Conservation (phyloP, 2,329 filamentous ascomycete genomes). For the Pezicula carpinea region DNA sequence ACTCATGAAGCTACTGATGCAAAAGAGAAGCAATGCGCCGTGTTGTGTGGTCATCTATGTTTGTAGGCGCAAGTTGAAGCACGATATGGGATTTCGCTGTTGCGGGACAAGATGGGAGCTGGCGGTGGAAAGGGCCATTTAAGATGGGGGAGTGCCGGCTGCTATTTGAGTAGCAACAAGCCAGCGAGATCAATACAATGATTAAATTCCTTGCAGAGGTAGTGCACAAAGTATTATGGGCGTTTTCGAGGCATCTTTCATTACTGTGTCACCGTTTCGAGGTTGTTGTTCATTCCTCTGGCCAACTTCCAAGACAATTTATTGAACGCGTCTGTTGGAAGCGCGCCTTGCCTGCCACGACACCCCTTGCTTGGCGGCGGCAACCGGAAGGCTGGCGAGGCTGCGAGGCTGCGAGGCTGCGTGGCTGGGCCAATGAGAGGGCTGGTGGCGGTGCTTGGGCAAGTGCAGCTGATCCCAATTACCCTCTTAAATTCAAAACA, state of each 20-base stretch:
- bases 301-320: not conserved
- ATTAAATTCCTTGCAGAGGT: conserved; percentile 1
- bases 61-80: not conserved
- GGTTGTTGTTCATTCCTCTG: conserved; percentile 2
- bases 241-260: not conserved
- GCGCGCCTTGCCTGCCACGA: too few relatives aligned
- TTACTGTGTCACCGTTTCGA: not conserved
- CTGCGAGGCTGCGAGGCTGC: not conserved
- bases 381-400: too few relatives aligned
- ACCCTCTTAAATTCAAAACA: too few relatives aligned
- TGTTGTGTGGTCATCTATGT: not conserved
- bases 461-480: not conserved
- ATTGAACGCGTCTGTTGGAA: not conserved
- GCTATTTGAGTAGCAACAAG: conserved; percentile 1
- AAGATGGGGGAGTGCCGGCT: not conserved
- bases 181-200: not conserved
- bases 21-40: not conserved
- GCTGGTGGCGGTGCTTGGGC: not conserved
- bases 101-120: not conserved
- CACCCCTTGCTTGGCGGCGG: too few relatives aligned
- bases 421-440: not conserved
- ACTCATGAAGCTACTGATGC: not conserved
- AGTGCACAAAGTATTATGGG: not conserved
- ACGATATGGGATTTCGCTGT: not conserved
- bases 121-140: not conserved